phyloP scores from a whole-genome alignment of 1,139 yeast species.

The Martiniozyma asiatica region DNA sequence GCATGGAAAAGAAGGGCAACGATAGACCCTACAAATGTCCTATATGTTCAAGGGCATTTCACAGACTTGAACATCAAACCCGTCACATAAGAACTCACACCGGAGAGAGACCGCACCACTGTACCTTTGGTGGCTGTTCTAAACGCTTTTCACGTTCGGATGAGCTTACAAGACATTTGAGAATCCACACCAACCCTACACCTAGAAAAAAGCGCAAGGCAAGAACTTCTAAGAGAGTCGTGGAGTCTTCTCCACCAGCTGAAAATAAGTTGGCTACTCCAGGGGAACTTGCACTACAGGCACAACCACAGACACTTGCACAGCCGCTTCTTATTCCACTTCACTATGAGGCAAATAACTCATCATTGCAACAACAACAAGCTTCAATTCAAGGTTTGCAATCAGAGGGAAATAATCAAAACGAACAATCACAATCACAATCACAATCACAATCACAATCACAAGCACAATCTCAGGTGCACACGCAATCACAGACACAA shows the following conservation, averaged over 20 bases:
- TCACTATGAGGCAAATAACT: no score
- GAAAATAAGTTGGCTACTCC: background rate
- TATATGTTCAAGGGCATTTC: conserved; percentile 83
- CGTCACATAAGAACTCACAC: conserved; percentile 92
- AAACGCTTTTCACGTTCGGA: conserved; percentile 82
- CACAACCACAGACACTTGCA: background rate
- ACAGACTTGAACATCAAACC: conserved; percentile 85
- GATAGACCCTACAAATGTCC: conserved; percentile 81
- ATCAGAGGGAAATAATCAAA: no score
- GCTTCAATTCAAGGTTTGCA: conserved; percentile 1
- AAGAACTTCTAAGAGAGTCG: conserved; percentile 11
- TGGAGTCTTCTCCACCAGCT: background rate
- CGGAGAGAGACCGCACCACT: conserved; percentile 88
- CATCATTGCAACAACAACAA: background rate
- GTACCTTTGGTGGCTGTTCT: conserved; percentile 77
- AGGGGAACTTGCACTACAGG: background rate
- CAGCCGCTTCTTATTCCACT: conserved; percentile 1
- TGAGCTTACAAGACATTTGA: conserved; percentile 78
- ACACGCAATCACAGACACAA: no score
- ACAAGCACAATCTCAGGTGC: background rate
- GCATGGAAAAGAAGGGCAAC: no score
- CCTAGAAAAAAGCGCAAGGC: conserved; percentile 21
- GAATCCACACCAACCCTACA: conserved; percentile 75
- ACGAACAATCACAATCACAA: conserved; percentile 12
- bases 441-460: conserved; percentile 6